Percentiles rank a stretch among this genome's conserved stretches.
phyloP scores from a whole-genome alignment of 306 rosid genomes.

The Malus orientalis region DNA sequence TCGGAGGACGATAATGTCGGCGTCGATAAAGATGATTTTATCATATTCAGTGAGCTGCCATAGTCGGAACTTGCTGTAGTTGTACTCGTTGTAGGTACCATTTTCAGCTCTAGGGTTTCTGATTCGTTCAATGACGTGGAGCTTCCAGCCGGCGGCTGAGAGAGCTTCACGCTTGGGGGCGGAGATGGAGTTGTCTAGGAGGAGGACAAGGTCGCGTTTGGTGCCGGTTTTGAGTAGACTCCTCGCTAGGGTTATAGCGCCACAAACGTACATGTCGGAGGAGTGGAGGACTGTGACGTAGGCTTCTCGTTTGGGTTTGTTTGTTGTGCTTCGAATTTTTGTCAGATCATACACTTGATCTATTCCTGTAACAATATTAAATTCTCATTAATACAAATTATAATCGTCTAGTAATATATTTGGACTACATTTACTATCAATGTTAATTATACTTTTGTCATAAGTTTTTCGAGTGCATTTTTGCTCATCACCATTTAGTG shows the following conservation, averaged over 20 bases:
- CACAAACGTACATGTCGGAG: constrained; percentile 67
- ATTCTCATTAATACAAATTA: background rate
- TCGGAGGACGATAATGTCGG: constrained; percentile 75
- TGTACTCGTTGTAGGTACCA: constrained; percentile 78
- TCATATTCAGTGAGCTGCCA: constrained; percentile 86
- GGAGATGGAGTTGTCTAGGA: constrained; percentile 66
- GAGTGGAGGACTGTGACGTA: constrained; percentile 86
- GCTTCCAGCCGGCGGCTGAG: constrained; percentile 59
- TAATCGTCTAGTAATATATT: background rate
- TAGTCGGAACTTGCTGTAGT: constrained; percentile 86
- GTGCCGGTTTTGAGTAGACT: constrained; percentile 69
- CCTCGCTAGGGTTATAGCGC: constrained; percentile 77
- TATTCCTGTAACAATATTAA: constrained; percentile 36
- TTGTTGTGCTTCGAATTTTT: constrained; percentile 32
- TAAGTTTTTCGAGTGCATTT: too few species aligned
- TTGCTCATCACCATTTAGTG: too few species aligned
- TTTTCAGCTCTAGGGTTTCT: constrained; percentile 67
- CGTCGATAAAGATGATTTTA: constrained; percentile 68
- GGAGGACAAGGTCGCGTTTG: constrained; percentile 71
- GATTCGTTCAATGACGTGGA: constrained; percentile 57
- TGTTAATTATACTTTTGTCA: background rate
- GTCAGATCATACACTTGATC: constrained; percentile 61
- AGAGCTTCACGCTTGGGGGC: constrained; percentile 45
- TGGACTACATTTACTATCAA: too few species aligned
- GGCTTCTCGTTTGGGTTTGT: constrained; percentile 57